A percentile compares a stretch with the other conserved stretches of the same genome.
These are phyloP conservation scores for Penicillium alfredii DNA, from an alignment of 495 filamentous ascomycete species.

Conservation along the genomic window DNA sequence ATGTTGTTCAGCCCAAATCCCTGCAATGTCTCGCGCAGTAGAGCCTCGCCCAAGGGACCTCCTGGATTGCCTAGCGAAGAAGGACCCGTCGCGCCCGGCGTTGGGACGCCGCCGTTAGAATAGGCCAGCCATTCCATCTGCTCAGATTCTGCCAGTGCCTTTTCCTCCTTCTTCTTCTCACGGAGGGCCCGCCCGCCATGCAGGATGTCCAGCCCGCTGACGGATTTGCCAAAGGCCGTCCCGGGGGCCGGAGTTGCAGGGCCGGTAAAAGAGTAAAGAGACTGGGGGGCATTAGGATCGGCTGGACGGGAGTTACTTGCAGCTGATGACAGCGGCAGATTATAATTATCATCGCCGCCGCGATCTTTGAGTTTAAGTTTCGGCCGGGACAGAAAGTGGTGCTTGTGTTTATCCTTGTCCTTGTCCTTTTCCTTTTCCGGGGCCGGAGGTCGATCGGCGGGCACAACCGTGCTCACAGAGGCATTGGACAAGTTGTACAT, in stretches of 20 bases:
- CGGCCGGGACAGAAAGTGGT: constrained; percentile 84
- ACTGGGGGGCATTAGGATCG: constrained; percentile 77
- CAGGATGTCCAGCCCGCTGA: constrained; percentile 76
- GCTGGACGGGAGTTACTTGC: constrained; percentile 82
- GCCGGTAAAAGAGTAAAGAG: constrained; percentile 70
- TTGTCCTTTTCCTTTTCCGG: constrained; percentile 38
- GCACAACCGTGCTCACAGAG: constrained; percentile 71
- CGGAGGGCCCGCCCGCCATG: constrained; percentile 80
- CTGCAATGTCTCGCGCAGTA: constrained; percentile 43
- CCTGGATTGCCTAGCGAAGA: constrained; percentile 32
- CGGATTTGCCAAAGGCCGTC: constrained; percentile 68
- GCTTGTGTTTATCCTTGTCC: constrained; percentile 59
- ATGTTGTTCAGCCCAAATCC: constrained; percentile 74
- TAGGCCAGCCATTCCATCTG: constrained; percentile 41
- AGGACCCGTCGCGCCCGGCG: constrained; percentile 29
- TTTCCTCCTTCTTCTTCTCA: constrained; percentile 86
- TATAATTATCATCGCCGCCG: constrained; percentile 67
- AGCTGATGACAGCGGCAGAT: constrained; percentile 77
- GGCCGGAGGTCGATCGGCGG: constrained; percentile 30
- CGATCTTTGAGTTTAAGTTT: constrained; percentile 84
- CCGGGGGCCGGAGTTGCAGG: constrained; percentile 64
- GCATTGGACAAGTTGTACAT: constrained; percentile 81
- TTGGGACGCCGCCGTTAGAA: constrained; percentile 17
- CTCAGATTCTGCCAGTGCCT: constrained; percentile 44
- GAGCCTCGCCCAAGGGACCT: constrained; percentile 31